Base-by-base conservation (phyloP, 1,284 basidiomycete species). In the Pterulicium gracile region DNA sequence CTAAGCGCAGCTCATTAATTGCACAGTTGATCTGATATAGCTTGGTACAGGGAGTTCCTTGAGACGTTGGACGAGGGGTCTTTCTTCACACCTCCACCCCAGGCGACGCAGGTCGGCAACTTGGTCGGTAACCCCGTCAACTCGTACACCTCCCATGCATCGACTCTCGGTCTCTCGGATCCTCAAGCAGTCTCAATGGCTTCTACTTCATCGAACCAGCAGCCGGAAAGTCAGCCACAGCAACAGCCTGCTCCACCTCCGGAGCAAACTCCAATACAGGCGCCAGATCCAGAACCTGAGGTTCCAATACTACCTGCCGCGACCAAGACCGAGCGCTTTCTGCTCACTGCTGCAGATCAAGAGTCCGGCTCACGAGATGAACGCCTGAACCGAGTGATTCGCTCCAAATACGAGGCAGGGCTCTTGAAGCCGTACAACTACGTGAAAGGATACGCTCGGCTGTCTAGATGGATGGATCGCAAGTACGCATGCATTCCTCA, bases 401-500 rank as follows among this genome's bases (percentile, higher is more conserved):
- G 88, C 53, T 93, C 89, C 57, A 98, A 98, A 65, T 97, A 96
- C 64, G 94, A 98, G 60, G 95, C 94, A 1, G 95, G 94, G 0
- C 63, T 98, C 36, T 66, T 98, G 50, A 91, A 91, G 57, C 95
- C 95, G 0, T 97, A 96, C 59, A 95, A 98, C 64, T 96, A 97
- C 60, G 91, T 95, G 49, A 92, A 91, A 58, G 92, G 92, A 0
- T 95, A 95, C 58, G 86, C 89, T 17, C 70, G 92, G 47, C 66
- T 95, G 54, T 88, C 83, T 50, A 73, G 87, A 44, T 97, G 94
- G 93, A 96, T 97, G 91, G 93, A 95, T 59, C 72, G 78, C 56
- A 91, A 93, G 87, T 89, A 58, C 41, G 75, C 58, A 2, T 18
- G 39, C 43, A 20, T 22, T 35, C 24, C 4, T 42, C 44, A 20